Evolutionary conservation across 208 protist species (phyloP), one percentile per base, ranked within the genome.

Genomic region (Trypanosoma mega): DNA sequence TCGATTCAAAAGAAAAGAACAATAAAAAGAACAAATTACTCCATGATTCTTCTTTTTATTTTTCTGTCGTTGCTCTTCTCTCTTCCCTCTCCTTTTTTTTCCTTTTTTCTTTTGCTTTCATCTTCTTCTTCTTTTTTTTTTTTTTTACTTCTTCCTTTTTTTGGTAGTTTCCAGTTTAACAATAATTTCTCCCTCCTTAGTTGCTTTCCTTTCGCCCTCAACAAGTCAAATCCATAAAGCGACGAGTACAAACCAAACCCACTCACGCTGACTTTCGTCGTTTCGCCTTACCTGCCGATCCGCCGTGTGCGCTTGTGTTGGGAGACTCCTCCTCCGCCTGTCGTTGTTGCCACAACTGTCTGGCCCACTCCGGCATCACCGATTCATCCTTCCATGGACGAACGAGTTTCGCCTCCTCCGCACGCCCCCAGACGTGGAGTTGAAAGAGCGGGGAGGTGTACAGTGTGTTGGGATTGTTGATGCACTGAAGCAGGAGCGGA

Each of bases 401-500:
- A 59, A 65, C 51, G 48, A 96, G 76, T 23, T 60, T 61, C 20
- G 70, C 71, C 62, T 82, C 78, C 33, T 71, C 81, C 45, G 48
- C 45, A 29, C 79, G 45, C 11, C 71, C 57, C 20, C 65, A 64
- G 37, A 90, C 47, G 71, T 96, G 76, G 4, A 93, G 58, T 54
- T 80, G 77, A 43, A 83, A 80, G 36, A 96, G 68, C 60, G 84
- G 76, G 7, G 58, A 78, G 33, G 77, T 48, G 49, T 79, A 96
- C 3, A 93, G 16, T 6, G 66, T 63, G 45, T 75, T 68, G 12
- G 90, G 87, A 73, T 94, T 93, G 57, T 69, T 87, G 23, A 92
- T 27, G 59, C 79, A 85, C 77, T 96, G 90, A 18, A 94, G 50
- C n/a, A 96, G 56, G 27, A 94, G 74, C n/a, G 87, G 82, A 48